Base-by-base conservation (phyloP, 1,284 basidiomycete species). In the Pterulicium gracile region DNA sequence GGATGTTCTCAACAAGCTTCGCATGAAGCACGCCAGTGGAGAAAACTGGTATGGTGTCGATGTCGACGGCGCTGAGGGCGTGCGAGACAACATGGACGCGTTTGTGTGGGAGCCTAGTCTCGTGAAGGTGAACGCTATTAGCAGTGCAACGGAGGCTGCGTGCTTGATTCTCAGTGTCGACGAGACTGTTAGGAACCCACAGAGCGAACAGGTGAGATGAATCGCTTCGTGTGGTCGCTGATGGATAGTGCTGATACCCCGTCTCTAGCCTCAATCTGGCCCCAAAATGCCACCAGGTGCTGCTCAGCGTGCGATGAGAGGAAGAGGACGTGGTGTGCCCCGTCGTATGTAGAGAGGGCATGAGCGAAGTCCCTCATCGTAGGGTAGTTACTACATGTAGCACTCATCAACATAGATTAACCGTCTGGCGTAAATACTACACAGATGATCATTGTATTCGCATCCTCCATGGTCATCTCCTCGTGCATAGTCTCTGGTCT, bases 41-140 rank as follows among this genome's bases (percentile, higher is more conserved):
- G 77, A 81, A 44, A 79, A 73, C 48, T 98, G 94, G 94, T 86
- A 80, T 39, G 96, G 96, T 51, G 92, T 98, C 19, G 94, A 98
- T 58, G 92, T 99, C 23, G 93, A 98, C 51, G 84, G 85, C 7
- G 61, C 69, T 4, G 88, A 94, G 43, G 88, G 90, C 14, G 90
- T 98, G 19, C 81, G 89, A 46, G 83, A 98, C 67, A 97, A 98
- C 66, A 87, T 98, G 84, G 88, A 91, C 50, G 86, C 87, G 44
- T 98, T 98, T 61, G 94, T 99, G 4, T 98, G 96, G 95, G 96
- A 98, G 63, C 95, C 96, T 13, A 86, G 87, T 53, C 70, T 98
- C 47, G 89, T 98, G 58, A 98, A 98, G 69, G 72, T 86, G 50
- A 99, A 98, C 60, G 96, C 95, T 15, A 81, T 99, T 57, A 85